Percentiles rank a stretch among this genome's conserved stretches.
phyloP scores from a whole-genome alignment of 768 basidiomycete species.

The Lactarius pseudohatsudake region DNA sequence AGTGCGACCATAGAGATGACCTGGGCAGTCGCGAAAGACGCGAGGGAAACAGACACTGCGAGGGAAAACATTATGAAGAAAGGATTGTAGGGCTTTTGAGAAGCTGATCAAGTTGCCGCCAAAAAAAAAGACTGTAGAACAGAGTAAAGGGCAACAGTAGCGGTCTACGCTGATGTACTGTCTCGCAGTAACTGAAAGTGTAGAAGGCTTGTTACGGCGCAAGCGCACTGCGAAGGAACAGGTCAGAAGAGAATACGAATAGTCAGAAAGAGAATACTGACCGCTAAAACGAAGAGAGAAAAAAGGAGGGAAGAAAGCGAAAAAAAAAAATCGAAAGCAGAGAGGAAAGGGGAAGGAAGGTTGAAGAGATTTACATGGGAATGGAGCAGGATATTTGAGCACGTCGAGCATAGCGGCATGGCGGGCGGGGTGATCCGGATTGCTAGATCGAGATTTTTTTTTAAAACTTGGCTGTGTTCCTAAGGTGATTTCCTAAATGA shows the following conservation, averaged over 20 bases:
- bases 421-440: background rate
- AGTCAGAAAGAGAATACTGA: slow-evolving; percentile 35
- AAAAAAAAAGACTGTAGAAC: slow-evolving; percentile 35
- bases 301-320: slow-evolving; percentile 31
- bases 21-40: slow-evolving; percentile 57
- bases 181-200: slow-evolving; percentile 55
- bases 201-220: slow-evolving; percentile 42
- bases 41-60: slow-evolving; percentile 57
- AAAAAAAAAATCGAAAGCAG: background rate
- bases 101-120: slow-evolving; percentile 39
- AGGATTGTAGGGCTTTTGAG: slow-evolving; percentile 38
- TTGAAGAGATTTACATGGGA: background rate
- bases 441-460: background rate
- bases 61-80: slow-evolving; percentile 56
- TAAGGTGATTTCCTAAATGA: background rate
- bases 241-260: slow-evolving; percentile 4
- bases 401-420: too few species aligned
- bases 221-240: slow-evolving; percentile 41
- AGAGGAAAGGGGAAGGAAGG: background rate
- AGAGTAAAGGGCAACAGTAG: slow-evolving; percentile 48
- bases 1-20: slow-evolving; percentile 37
- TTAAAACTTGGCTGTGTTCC: background rate
- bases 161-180: slow-evolving; percentile 76
- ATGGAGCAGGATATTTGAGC: background rate
- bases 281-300: slow-evolving; percentile 40